phyloP scores from a whole-genome alignment of 306 rosid species.

The Gleditsia sinensis region DNA sequence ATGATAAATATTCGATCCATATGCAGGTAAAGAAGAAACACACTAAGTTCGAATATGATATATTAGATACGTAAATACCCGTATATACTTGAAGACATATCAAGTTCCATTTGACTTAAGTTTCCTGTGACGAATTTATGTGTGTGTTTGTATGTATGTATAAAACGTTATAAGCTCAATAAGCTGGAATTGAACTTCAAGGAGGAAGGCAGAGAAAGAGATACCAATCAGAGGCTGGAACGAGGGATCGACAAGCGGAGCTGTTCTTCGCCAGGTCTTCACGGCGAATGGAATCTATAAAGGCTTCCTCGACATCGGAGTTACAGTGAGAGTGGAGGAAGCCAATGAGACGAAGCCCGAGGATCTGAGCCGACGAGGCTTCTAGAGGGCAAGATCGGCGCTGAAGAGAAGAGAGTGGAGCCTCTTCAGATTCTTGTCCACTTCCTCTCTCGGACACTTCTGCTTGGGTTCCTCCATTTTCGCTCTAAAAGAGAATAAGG shows the following conservation, averaged over 20 bases:
- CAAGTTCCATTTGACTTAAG: too few relatives aligned
- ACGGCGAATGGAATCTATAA: conserved; percentile 61
- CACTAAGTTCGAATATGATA: too few relatives aligned
- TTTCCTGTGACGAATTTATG: too few relatives aligned
- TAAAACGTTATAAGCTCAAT: too few relatives aligned
- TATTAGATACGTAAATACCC: too few relatives aligned
- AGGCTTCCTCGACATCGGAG: conserved; percentile 57
- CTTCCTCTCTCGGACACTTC: conserved; percentile 59
- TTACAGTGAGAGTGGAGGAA: conserved; percentile 64
- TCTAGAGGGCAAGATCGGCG: conserved; percentile 57
- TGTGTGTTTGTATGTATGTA: too few relatives aligned
- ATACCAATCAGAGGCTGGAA: conserved; percentile 67
- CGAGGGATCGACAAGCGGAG: conserved; percentile 53
- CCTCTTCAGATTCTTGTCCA: conserved; percentile 56
- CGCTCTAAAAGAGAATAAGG: conserved; percentile 15
- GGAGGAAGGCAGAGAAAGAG: neutral
- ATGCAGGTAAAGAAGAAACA: too few relatives aligned
- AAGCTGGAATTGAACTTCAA: too few relatives aligned
- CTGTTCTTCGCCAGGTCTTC: conserved; percentile 50
- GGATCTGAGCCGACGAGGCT: conserved; percentile 53
- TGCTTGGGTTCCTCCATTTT: conserved; percentile 40
- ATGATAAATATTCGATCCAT: too few relatives aligned
- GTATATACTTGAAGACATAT: too few relatives aligned
- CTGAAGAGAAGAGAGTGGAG: conserved; percentile 81
- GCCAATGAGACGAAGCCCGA: conserved; percentile 80